phyloP scores from a whole-genome alignment of 352 stramenopile species.

The Globisporangium nunn region DNA sequence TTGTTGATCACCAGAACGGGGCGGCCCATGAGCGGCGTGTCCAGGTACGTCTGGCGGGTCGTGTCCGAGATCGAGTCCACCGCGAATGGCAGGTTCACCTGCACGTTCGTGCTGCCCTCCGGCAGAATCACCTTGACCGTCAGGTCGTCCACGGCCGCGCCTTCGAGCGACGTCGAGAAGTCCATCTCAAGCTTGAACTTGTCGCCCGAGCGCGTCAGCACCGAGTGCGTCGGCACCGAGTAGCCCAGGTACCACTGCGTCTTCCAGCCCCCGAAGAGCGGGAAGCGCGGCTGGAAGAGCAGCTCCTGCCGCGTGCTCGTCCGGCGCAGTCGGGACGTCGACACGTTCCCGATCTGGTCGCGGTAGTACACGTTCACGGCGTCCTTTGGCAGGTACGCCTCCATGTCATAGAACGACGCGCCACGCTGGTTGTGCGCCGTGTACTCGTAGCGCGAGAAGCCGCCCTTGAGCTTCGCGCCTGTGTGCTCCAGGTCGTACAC shows the following conservation, averaged over 20 bases:
- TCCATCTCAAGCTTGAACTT: slow-evolving; percentile 81
- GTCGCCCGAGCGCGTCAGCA: slow-evolving; percentile 54
- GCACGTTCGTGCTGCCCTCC: slow-evolving; percentile 73
- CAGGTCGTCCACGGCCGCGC: slow-evolving; percentile 75
- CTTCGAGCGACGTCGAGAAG: slow-evolving; percentile 80
- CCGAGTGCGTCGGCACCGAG: slow-evolving; percentile 75
- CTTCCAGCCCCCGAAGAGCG: slow-evolving; percentile 87
- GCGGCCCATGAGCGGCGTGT: slow-evolving; percentile 71
- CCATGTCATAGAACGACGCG: slow-evolving; percentile 75
- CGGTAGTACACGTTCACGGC: slow-evolving; percentile 88
- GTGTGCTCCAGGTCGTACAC: slow-evolving; percentile 86
- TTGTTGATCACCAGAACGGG: slow-evolving; percentile 79
- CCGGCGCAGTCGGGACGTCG: slow-evolving; percentile 63
- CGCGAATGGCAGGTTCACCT: slow-evolving; percentile 68
- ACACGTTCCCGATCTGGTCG: slow-evolving; percentile 89
- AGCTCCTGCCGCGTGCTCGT: slow-evolving; percentile 55
- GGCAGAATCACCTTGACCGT: slow-evolving; percentile 86
- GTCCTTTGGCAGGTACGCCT: slow-evolving; percentile 59
- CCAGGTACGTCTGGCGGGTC: slow-evolving; percentile 79
- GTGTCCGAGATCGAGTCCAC: slow-evolving; percentile 50
- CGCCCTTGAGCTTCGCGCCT: slow-evolving; percentile 75
- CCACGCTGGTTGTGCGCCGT: slow-evolving; percentile 46
- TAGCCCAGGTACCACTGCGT: slow-evolving; percentile 87
- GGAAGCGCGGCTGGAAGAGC: slow-evolving; percentile 80
- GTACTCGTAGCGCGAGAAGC: slow-evolving; percentile 87